Base-by-base conservation (phyloP, 2,329 filamentous ascomycete genomes). In the Aspergillus chevalieri region DNA sequence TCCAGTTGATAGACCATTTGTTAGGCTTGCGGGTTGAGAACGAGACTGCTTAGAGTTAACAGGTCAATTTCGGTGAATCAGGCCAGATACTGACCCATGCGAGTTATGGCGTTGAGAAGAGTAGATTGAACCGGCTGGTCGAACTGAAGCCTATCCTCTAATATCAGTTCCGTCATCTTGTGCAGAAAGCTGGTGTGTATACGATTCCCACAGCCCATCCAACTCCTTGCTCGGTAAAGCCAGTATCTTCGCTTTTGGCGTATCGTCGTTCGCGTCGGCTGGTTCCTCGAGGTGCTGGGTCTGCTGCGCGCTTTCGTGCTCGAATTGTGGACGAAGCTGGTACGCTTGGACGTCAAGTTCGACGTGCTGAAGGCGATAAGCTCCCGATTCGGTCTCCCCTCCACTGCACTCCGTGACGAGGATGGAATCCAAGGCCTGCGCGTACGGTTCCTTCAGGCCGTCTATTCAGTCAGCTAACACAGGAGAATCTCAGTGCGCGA, bases 181-280 rank as follows among this genome's bases (percentile, higher is more conserved):
- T 2, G 7, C 8, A 19, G 15, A 9, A 28, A 44, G 8, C 42
- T 65, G 1, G 26, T 9, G 3, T 12, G 1, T 12, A 14, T 65
- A 70, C 53, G 73, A 71, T 50, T 74, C 68, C 74, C 74, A 77
- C 7, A 72, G 57, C 10, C 70, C 69, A 46, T 70, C 65, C 14
- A 76, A 55, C 4, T 62, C 58, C n/a, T 60, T 60, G 51, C 61
- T 70, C 1, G 74, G 74, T 38, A 77, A 56, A 1, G 50, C 30
- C 1, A 69, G 47, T 7, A 71, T 52, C 6, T 62, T 67, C 6
- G 68, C 61, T 47, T 68, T 65, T 7, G 63, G 50, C 3, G 61
- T 57, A 22, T 64, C 60, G 2, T 65, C 66, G 1, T 30, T 46
- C 21, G 44, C 50, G 5, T 58, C 57, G 42, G 44, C 46, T 2